Base-by-base conservation (phyloP, 164 flowering plant species). In the Santalum album region DNA sequence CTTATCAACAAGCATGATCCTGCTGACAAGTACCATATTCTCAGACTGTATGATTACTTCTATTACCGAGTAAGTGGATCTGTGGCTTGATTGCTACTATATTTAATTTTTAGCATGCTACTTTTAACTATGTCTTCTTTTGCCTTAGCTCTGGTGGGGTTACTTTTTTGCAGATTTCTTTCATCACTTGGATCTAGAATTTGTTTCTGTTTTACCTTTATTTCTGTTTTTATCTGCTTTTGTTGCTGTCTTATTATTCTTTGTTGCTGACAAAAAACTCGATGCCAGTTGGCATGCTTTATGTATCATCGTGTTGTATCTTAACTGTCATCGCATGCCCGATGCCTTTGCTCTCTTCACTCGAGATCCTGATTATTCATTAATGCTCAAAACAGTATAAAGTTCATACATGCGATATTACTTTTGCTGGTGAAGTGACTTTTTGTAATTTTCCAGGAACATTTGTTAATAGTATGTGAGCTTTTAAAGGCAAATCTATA, bases 1-100 rank as follows among this genome's bases (percentile, higher is more conserved):
- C 85, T 74, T 74, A 88, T 92, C 61, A 92, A 92, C 80, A 85
- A 78, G 78, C 81, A 92, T 67, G 99, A 92, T 76, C 99, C 99
- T 72, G 96, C 62, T 55, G 99, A 92, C 83, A 92, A 82, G 67
- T 86, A 89, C 66, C 99, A 92, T 70, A 38, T 92, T 60, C 79
- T 92, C 51, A 83, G 99, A 18, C 65, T 92, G 63, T 92, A 92
- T 73, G 99, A 92, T 69, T 92, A 87, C 73, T 92, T 92, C 68
- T 92, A 92, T 54, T 92, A 92, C 57, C 78, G 97, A 60, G 99
- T 92, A 78, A 82, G 90, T 79, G 23, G 19, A 57, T 58, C 4
- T 49, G 25, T 45, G 15, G 17, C 19, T 52, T 57, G 35, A 22
- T 39, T 44, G 36, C 16, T 53, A 25, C 11, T 23, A 25, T 29